Conservation (phyloP, 108 stramenopile species). For the Cyclotella distinguenda region DNA sequence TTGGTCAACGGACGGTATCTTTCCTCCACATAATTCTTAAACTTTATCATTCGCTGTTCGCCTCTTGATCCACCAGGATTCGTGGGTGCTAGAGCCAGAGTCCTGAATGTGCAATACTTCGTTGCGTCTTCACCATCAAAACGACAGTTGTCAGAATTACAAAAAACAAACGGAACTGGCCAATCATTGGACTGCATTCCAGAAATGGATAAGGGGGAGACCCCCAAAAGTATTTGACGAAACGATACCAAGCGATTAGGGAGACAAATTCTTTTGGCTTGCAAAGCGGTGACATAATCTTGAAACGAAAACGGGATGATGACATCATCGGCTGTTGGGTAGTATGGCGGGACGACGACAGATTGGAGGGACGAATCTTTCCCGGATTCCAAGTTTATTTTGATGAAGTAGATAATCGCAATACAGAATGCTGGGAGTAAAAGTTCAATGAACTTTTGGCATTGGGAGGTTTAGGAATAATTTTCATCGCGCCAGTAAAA, state of each 20-base stretch:
- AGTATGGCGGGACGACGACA: slow-evolving; percentile 45
- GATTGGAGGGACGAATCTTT: slow-evolving; percentile 38
- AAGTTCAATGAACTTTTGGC: slow-evolving; percentile 60
- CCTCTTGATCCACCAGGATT: slow-evolving; percentile 22
- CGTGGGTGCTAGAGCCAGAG: slow-evolving; percentile 57
- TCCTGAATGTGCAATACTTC: slow-evolving; percentile 58
- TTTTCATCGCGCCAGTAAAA: neutral
- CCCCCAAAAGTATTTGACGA: slow-evolving; percentile 7
- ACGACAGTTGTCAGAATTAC: slow-evolving; percentile 59
- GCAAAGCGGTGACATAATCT: slow-evolving; percentile 72
- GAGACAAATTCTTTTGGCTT: slow-evolving; percentile 58
- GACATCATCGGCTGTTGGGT: slow-evolving; percentile 48
- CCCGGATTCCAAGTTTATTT: slow-evolving; percentile 50
- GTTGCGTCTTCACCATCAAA: slow-evolving; percentile 63
- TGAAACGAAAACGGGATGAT: slow-evolving; percentile 53
- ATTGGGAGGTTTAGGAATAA: neutral
- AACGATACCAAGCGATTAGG: neutral
- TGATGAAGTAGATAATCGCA: slow-evolving; percentile 62
- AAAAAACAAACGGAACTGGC: slow-evolving; percentile 80
- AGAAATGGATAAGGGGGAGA: slow-evolving; percentile 7
- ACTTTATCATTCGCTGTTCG: slow-evolving; percentile 49
- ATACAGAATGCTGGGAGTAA: slow-evolving; percentile 64
- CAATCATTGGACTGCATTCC: slow-evolving; percentile 44
- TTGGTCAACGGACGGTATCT: slow-evolving; percentile 58
- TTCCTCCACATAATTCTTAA: slow-evolving; percentile 50